These are phyloP conservation scores for Hyaloscypha variabilis DNA, from an alignment of 495 filamentous ascomycete species.

Conservation along the genomic window DNA sequence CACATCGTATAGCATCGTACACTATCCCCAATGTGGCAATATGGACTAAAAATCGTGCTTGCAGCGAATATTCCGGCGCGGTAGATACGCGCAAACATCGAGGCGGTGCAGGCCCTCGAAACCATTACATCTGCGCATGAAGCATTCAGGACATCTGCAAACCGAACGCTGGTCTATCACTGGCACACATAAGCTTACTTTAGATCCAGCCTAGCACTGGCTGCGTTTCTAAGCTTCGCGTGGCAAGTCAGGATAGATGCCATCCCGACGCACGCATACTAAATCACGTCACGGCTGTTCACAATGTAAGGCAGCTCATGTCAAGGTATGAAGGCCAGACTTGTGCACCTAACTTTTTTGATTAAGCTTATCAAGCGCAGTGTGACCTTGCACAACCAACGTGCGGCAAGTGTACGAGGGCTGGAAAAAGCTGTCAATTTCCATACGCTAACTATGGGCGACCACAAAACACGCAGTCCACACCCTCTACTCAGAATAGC, in stretches of 20 bases:
- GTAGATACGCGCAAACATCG: too few species aligned
- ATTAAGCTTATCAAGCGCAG: neutral
- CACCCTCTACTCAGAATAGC: neutral
- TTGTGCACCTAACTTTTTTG: neutral
- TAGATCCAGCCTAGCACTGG: too few species aligned
- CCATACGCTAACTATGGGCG: neutral
- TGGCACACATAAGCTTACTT: neutral
- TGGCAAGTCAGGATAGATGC: conserved; percentile 10
- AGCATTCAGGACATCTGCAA: too few species aligned
- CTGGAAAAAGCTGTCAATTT: conserved; percentile 6
- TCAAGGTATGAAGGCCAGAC: conserved; percentile 12
- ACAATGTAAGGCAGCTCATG: conserved; percentile 13
- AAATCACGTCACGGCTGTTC: conserved; percentile 22
- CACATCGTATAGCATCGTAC: conserved; percentile 6
- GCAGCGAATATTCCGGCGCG: too few species aligned
- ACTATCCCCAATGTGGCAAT: conserved; percentile 3
- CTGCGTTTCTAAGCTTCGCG: neutral
- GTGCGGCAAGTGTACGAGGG: conserved; percentile 10
- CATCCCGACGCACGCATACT: conserved; percentile 14
- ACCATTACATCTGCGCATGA: too few species aligned
- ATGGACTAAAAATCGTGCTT: too few species aligned
- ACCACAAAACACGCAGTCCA: neutral
- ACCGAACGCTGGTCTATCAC: neutral
- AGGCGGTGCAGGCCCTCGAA: too few species aligned
- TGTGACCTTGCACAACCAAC: conserved; percentile 13